Conservation (phyloP, 176 grass and related monocot genomes). For the Oryza coarctata region DNA sequence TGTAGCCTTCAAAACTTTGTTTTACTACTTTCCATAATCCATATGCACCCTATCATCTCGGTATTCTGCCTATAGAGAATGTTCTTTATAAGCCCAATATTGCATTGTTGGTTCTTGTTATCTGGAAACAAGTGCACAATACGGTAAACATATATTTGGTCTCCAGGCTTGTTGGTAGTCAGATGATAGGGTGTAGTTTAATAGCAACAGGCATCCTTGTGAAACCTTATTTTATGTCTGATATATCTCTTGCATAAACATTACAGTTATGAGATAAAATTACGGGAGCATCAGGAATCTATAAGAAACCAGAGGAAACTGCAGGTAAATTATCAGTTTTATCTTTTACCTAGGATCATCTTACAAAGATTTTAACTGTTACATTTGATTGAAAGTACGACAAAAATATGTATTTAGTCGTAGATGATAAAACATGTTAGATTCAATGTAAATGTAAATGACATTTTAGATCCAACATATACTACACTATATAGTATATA, state of each 20-base stretch:
- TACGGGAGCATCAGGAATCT: constrained; percentile 88
- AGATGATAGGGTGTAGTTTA: constrained; percentile 18
- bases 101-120: constrained; percentile 3
- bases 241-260: constrained; percentile 35
- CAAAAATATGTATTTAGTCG: constrained; percentile 1
- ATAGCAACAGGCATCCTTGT: constrained; percentile 11
- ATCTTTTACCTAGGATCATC: constrained; percentile 7
- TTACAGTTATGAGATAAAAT: constrained; percentile 91
- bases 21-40: background rate
- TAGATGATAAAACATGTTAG: constrained; percentile 12
- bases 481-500: background rate
- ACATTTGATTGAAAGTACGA: background rate
- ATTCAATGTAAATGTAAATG: background rate
- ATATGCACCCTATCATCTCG: background rate
- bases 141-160: background rate
- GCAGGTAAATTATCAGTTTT: constrained; percentile 58
- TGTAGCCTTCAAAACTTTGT: background rate
- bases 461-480: background rate
- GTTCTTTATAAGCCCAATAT: constrained; percentile 8
- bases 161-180: background rate
- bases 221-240: constrained; percentile 1
- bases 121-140: background rate
- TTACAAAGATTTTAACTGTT: background rate
- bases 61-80: constrained; percentile 21
- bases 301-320: constrained; percentile 86